phyloP scores from a whole-genome alignment of 2,329 filamentous ascomycete genomes.

The Apiospora marii region DNA sequence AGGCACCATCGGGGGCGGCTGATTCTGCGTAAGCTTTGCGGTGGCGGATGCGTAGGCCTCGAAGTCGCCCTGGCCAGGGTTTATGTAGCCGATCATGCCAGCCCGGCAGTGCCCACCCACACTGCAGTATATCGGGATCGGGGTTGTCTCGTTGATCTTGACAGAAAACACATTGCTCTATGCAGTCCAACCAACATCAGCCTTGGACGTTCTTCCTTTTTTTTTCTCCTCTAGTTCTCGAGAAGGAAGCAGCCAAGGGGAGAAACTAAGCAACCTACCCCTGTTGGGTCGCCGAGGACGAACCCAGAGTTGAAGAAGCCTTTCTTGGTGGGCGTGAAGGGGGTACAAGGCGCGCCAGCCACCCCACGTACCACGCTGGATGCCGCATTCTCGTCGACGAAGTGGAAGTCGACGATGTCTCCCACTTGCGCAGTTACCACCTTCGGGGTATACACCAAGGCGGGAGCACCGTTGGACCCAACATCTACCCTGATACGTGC shows the following conservation, averaged over 20 bases:
- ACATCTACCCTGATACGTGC: neutral
- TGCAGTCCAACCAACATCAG: neutral
- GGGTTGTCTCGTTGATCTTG: neutral
- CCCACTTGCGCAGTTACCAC: neutral
- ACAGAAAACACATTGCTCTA: constrained; percentile 5
- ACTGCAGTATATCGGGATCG: neutral
- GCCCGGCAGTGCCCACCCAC: neutral
- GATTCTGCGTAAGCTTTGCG: neutral
- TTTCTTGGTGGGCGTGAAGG: neutral
- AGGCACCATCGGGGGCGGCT: neutral
- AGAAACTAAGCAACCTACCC: neutral
- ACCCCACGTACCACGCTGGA: neutral
- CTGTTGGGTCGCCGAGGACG: neutral
- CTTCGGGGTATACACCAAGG: neutral
- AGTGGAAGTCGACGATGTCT: neutral
- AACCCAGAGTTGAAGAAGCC: constrained; percentile 9
- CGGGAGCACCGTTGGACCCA: neutral
- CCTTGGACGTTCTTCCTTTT: neutral
- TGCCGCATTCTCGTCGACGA: neutral
- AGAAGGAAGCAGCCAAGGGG: neutral
- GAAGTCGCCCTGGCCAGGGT: constrained; percentile 2
- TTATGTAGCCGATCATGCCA: constrained; percentile 2
- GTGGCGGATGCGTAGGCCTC: neutral
- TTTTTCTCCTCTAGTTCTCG: neutral
- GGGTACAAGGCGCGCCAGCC: neutral